These are phyloP conservation scores for Dictyostelium citrinum DNA, from an alignment of 78 protist genomes.

Conservation along the genomic window DNA sequence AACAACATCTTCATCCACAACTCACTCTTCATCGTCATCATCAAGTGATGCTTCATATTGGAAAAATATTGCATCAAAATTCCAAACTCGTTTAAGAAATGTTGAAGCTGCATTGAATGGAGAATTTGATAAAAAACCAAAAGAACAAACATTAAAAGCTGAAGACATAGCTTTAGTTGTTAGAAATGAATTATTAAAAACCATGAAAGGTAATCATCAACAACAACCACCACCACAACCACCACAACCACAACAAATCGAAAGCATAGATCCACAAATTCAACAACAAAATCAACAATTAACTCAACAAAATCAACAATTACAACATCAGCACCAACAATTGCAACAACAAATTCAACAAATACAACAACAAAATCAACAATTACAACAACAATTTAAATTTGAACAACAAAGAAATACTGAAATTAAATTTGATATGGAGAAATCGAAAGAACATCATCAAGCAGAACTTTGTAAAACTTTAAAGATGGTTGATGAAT, in stretches of 20 bases:
- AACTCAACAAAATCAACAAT: neutral
- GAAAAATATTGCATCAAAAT: neutral
- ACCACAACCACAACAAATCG: neutral
- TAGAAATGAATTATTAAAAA: neutral
- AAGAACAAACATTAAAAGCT: neutral
- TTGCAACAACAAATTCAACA: neutral
- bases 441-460: neutral
- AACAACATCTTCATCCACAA: neutral
- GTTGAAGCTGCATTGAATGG: neutral
- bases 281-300: neutral
- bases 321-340: neutral
- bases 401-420: neutral
- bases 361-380: neutral
- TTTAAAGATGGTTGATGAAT: neutral
- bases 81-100: constrained; percentile 10
- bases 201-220: neutral
- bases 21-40: neutral
- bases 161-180: neutral
- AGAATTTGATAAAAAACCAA: constrained; percentile 16
- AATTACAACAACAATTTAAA: neutral
- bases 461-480: neutral
- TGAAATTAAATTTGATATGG: neutral
- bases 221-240: neutral
- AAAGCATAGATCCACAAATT: neutral
- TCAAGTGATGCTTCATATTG: neutral